These are phyloP conservation scores for Suhomyces chickasaworum DNA, from an alignment of 1,139 yeast species.

Conservation along the genomic window DNA sequence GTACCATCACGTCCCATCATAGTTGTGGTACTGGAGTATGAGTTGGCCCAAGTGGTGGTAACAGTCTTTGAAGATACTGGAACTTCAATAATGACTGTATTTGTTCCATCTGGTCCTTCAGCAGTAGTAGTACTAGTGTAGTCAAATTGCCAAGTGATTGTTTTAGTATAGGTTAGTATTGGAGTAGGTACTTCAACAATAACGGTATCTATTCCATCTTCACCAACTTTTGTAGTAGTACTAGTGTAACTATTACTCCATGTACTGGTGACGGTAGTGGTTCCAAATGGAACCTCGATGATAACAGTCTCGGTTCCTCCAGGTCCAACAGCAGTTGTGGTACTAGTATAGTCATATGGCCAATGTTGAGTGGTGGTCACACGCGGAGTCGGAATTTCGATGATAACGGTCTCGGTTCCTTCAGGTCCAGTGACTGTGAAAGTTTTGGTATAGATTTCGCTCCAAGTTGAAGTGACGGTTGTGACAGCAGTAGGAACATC, in stretches of 20 bases:
- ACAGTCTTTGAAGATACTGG: no score
- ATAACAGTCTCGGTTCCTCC: slow-evolving; percentile 18
- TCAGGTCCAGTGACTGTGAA: slow-evolving; percentile 14
- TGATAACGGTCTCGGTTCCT: slow-evolving; percentile 20
- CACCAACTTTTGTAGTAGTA: no score
- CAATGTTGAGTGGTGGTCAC: slow-evolving; percentile 11
- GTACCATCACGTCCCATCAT: no score
- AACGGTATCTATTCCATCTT: slow-evolving; percentile 11
- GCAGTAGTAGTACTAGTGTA: no score
- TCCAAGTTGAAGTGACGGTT: not conserved
- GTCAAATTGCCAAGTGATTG: no score
- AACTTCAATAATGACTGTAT: no score
- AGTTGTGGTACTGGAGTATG: no score
- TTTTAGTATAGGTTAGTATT: not conserved
- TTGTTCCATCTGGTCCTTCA: no score
- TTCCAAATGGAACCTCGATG: slow-evolving; percentile 15
- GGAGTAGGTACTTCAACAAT: slow-evolving; percentile 21
- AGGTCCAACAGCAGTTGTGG: slow-evolving; percentile 15
- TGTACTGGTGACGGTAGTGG: no score
- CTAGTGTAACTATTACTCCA: no score
- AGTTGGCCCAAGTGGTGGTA: no score
- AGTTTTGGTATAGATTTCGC: slow-evolving; percentile 9
- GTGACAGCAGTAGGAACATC: no score
- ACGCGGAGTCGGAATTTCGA: slow-evolving; percentile 21
- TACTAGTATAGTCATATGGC: slow-evolving; percentile 7